phyloP scores from a whole-genome alignment of 164 flowering plant species.

The Echeveria elegans region DNA sequence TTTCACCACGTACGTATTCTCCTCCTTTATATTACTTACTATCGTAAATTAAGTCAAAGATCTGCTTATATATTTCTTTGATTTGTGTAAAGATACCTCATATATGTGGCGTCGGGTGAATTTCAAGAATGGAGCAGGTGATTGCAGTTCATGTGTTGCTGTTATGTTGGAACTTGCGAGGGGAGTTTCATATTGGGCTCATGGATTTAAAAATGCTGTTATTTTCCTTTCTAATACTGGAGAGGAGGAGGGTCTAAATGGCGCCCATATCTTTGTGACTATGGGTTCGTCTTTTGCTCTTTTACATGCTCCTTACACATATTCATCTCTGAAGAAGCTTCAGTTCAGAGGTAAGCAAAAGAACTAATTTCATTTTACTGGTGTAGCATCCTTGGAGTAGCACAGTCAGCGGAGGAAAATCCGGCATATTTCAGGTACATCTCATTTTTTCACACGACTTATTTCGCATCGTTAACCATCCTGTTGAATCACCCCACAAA shows the following conservation, averaged over 20 bases:
- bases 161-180: slow-evolving; percentile 97
- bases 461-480: not conserved
- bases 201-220: slow-evolving; percentile 72
- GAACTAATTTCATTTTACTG: slow-evolving; percentile 9
- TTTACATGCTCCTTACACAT: too few relatives aligned
- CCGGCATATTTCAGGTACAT: slow-evolving; percentile 82
- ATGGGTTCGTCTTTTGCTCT: slow-evolving; percentile 45
- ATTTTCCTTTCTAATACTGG: slow-evolving; percentile 92
- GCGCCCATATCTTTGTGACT: slow-evolving; percentile 97
- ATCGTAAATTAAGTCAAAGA: not conserved
- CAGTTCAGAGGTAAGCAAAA: not conserved
- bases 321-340: not conserved
- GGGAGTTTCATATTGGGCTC: slow-evolving; percentile 91
- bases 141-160: slow-evolving; percentile 91
- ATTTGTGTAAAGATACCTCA: not conserved
- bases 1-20: slow-evolving; percentile 73
- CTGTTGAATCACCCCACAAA: not conserved
- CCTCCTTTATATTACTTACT: not conserved
- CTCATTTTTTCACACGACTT: not conserved
- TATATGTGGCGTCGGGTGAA: not conserved
- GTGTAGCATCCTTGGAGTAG: slow-evolving; percentile 93
- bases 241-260: slow-evolving; percentile 96
- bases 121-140: slow-evolving; percentile 94
- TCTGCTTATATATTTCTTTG: too few relatives aligned
- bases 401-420: slow-evolving; percentile 77